phyloP scores from a whole-genome alignment of 495 filamentous ascomycete genomes.

The Bombardia bombarda region DNA sequence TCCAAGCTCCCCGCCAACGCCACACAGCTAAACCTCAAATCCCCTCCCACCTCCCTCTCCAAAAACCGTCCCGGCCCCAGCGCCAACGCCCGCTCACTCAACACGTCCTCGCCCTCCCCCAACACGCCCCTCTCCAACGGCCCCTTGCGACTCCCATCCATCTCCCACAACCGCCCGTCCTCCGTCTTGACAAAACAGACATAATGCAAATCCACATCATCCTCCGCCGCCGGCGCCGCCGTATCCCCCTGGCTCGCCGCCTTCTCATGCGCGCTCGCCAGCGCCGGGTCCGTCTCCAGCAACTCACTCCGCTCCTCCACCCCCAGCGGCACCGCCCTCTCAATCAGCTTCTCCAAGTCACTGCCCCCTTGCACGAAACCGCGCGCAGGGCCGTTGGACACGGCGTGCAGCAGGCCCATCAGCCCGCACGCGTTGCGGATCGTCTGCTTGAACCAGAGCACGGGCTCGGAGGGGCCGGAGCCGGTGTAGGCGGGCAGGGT shows the following conservation, averaged over 20 bases:
- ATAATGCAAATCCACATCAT: constrained; percentile 71
- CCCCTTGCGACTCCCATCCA: constrained; percentile 72
- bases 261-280: constrained; percentile 65
- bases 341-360: constrained; percentile 33
- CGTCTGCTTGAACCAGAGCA: constrained; percentile 81
- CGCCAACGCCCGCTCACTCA: constrained; percentile 57
- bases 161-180: constrained; percentile 68
- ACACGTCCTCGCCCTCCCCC: constrained; percentile 52
- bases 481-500: constrained; percentile 36
- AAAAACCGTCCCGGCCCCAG: constrained; percentile 55
- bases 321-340: constrained; percentile 39
- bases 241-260: constrained; percentile 69
- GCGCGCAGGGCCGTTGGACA: constrained; percentile 46
- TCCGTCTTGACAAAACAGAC: constrained; percentile 73
- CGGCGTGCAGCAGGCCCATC: constrained; percentile 70
- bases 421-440: constrained; percentile 78
- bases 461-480: constrained; percentile 41
- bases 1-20: constrained; percentile 60
- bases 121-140: constrained; percentile 53
- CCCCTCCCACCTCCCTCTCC: constrained; percentile 55
- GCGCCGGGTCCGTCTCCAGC: constrained; percentile 60
- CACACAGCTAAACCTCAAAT: constrained; percentile 67
- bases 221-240: constrained; percentile 55
- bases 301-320: constrained; percentile 57
- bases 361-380: constrained; percentile 35